Percentiles rank a stretch among this genome's conserved stretches.
Evolutionary conservation across 352 stramenopile species (phyloP).

Genomic region (Vaucheria bursata): DNA sequence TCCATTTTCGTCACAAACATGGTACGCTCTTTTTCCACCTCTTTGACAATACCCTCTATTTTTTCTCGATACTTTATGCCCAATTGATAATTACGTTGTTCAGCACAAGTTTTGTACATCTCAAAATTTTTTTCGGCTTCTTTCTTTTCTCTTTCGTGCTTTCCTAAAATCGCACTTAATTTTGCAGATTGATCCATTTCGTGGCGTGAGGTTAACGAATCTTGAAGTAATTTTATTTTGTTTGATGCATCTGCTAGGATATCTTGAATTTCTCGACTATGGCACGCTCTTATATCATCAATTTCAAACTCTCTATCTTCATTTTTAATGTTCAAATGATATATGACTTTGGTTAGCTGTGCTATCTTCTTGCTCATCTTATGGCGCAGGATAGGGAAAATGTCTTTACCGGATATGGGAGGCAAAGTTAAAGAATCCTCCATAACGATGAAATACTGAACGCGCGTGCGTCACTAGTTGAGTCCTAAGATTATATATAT

Average conservation of each 20-base stretch:
- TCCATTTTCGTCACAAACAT: not conserved
- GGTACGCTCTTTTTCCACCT: not conserved
- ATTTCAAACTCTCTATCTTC: constrained; percentile 65
- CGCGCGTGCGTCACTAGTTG: no score
- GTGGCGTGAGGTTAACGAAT: constrained; percentile 34
- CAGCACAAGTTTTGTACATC: constrained; percentile 22
- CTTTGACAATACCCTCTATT: not conserved
- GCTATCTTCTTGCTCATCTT: constrained; percentile 90
- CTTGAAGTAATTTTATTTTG: constrained; percentile 55
- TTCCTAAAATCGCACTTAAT: constrained; percentile 49
- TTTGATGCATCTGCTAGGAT: constrained; percentile 54
- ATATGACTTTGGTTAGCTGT: constrained; percentile 81
- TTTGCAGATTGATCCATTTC: constrained; percentile 47
- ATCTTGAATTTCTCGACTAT: constrained; percentile 49
- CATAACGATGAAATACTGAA: no score
- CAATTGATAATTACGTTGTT: constrained; percentile 17
- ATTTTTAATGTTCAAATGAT: constrained; percentile 83
- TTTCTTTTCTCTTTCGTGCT: constrained; percentile 47
- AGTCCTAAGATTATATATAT: no score
- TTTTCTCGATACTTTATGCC: not conserved
- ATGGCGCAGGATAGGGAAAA: constrained; percentile 65
- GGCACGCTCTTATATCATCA: constrained; percentile 43
- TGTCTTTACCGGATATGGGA: constrained; percentile 14
- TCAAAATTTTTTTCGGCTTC: constrained; percentile 38
- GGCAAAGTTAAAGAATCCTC: not conserved